Base-by-base conservation (phyloP, 1,284 basidiomycete genomes). In the Ceratobasidium papillatum region DNA sequence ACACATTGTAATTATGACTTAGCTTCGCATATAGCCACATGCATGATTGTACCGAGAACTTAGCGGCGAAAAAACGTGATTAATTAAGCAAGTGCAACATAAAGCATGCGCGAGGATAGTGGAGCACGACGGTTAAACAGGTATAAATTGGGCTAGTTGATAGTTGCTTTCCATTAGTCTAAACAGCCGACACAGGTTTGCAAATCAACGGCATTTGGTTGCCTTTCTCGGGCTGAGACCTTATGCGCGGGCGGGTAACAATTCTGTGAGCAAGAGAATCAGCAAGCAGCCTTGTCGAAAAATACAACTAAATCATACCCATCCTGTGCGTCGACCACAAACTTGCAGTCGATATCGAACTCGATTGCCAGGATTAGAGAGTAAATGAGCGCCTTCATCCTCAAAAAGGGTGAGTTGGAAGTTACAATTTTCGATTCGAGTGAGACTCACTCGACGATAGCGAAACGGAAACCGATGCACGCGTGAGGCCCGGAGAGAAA, bases 391-490 rank as follows among this genome's bases (percentile, higher is more conserved):
- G 59, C 59, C 38, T 73, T 73, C 58, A 73, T 63, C 49, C 69
- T 73, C 11, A n/a, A 7, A 27, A 11, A 25, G 32, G 22, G 22
- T 62, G 11, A 52, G 47, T 17, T 11, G 9, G 38, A n/a, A 7
- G 19, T 12, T 11, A 11, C 45, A 12, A n/a, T 4, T 4, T 9
- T 11, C 19, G 19, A n/a, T 12, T n/a, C n/a, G n/a, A n/a, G 19
- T 17, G 8, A 2, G 22, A 51, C 65, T 0, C 27, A 75, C 74
- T 75, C 75, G 25, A 66, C 54, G 14, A 76, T 34, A 30, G 75
- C 72, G 43, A 76, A 74, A 11, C 75, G 61, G 58, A 58, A 75
- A 12, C 75, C 75, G 30, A 76, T 75, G 41, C 75, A 76, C 0
- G 65, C 75, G 34, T 68, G 38, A 9, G 74, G 61, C 5, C 75